phyloP scores from a whole-genome alignment of 225 moss, liverwort and hornwort genomes.

The Antitrichia curtipendula region DNA sequence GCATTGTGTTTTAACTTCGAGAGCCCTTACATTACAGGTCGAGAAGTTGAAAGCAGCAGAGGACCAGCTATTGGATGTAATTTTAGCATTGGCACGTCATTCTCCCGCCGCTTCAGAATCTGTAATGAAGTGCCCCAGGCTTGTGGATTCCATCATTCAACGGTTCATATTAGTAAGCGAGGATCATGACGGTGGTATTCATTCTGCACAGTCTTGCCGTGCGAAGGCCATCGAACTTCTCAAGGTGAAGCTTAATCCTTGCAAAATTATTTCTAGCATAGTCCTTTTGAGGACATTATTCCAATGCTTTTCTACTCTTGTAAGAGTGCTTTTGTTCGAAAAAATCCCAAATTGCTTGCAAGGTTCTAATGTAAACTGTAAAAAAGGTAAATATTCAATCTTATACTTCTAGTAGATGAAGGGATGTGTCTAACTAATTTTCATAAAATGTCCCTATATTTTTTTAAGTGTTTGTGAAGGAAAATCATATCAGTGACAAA shows the following conservation, averaged over 20 bases:
- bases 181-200: slow-evolving; percentile 16
- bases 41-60: slow-evolving; percentile 70
- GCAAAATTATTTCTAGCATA: neutral
- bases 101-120: slow-evolving; percentile 72
- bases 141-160: slow-evolving; percentile 58
- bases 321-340: neutral
- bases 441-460: neutral
- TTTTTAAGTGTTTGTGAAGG: neutral
- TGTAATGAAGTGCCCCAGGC: slow-evolving; percentile 88
- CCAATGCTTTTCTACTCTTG: neutral
- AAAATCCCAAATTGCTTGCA: neutral
- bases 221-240: slow-evolving; percentile 70
- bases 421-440: neutral
- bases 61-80: slow-evolving; percentile 62
- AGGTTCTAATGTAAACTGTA: neutral
- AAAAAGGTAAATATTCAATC: neutral
- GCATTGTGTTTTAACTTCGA: neutral
- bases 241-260: slow-evolving; percentile 35
- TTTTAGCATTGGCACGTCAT: slow-evolving; percentile 78
- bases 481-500: neutral
- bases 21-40: slow-evolving; percentile 34
- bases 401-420: neutral
- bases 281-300: neutral
- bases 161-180: slow-evolving; percentile 53
- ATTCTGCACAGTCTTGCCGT: slow-evolving; percentile 46